Percentiles rank a stretch among this genome's conserved stretches.
Conservation (phyloP, 2,329 filamentous ascomycete genomes). For the Aureobasidium leucospermi region DNA sequence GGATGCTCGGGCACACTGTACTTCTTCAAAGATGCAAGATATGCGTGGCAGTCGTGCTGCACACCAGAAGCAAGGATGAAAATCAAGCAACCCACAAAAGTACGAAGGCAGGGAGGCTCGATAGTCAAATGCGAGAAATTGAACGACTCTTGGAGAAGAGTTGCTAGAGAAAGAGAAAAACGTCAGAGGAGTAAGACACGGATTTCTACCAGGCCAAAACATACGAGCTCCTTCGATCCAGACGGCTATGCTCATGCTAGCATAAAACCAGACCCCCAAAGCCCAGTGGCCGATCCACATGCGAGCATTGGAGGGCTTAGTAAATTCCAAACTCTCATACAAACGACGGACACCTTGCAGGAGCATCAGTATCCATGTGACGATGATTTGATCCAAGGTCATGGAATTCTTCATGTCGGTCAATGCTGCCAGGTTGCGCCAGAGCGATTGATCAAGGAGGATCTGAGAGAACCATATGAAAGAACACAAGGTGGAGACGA, state of each 20-base stretch:
- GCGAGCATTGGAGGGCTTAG: constrained; percentile 59
- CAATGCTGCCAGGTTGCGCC: constrained; percentile 40
- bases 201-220: constrained; percentile 21
- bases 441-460: constrained; percentile 44
- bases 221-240: constrained; percentile 78
- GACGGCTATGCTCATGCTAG: constrained; percentile 62
- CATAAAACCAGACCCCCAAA: constrained; percentile 71
- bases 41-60: constrained; percentile 57
- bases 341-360: constrained; percentile 69
- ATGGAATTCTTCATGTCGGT: constrained; percentile 37
- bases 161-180: constrained; percentile 16
- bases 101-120: constrained; percentile 42
- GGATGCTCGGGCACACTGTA: constrained; percentile 74
- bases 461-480: constrained; percentile 68
- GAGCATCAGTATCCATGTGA: constrained; percentile 66
- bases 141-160: constrained; percentile 29
- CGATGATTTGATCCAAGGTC: constrained; percentile 53
- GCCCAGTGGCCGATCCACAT: constrained; percentile 87
- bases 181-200: constrained; percentile 11
- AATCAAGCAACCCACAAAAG: constrained; percentile 49
- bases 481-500: constrained; percentile 61
- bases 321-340: constrained; percentile 62
- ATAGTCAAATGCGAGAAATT: constrained; percentile 31
- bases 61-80: constrained; percentile 64
- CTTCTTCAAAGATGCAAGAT: constrained; percentile 47